Conservation (phyloP, 1,284 basidiomycete species). For the Coniophora puteana region DNA sequence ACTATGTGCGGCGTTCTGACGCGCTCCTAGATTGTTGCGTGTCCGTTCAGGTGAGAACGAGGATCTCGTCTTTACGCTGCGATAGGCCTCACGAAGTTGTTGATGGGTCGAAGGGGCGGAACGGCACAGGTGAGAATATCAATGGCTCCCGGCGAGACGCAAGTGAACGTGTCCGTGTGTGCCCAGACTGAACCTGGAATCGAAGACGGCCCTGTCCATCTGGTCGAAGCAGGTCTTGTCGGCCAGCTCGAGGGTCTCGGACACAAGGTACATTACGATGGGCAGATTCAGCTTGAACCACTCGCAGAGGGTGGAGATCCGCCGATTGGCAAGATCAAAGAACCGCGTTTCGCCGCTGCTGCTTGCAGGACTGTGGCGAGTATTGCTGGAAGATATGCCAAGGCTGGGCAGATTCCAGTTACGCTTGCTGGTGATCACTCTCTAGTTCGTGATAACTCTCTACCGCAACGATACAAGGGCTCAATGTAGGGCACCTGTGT, state of each 20-base stretch:
- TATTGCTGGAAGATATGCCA: constrained; percentile 71
- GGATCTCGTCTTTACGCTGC: background rate
- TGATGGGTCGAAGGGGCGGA: constrained; percentile 44
- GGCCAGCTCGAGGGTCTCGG: constrained; percentile 77
- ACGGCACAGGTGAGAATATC: constrained; percentile 41
- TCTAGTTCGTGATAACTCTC: constrained; percentile 49
- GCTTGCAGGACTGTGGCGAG: constrained; percentile 80
- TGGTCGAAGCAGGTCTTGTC: constrained; percentile 82
- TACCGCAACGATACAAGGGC: constrained; percentile 8
- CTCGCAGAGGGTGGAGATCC: constrained; percentile 68
- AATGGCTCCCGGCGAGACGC: background rate
- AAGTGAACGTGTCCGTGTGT: constrained; percentile 11
- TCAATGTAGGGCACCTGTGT: constrained; percentile 5
- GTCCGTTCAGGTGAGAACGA: constrained; percentile 71
- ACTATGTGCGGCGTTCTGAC: constrained; percentile 3
- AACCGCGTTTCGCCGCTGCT: constrained; percentile 82
- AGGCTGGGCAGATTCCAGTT: constrained; percentile 79
- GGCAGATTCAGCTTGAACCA: constrained; percentile 85
- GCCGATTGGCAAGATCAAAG: constrained; percentile 86
- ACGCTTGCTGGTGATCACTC: constrained; percentile 98
- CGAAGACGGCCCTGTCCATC: constrained; percentile 86
- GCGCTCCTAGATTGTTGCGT: constrained; percentile 61
- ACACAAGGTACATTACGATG: constrained; percentile 87
- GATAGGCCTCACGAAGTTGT: background rate
- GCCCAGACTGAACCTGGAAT: constrained; percentile 72